A percentile compares a stretch with the other conserved stretches of the same genome.
These are phyloP conservation scores for Pyrenochaeta sp. DNA, from an alignment of 2,329 filamentous ascomycete species.

Conservation along the genomic window DNA sequence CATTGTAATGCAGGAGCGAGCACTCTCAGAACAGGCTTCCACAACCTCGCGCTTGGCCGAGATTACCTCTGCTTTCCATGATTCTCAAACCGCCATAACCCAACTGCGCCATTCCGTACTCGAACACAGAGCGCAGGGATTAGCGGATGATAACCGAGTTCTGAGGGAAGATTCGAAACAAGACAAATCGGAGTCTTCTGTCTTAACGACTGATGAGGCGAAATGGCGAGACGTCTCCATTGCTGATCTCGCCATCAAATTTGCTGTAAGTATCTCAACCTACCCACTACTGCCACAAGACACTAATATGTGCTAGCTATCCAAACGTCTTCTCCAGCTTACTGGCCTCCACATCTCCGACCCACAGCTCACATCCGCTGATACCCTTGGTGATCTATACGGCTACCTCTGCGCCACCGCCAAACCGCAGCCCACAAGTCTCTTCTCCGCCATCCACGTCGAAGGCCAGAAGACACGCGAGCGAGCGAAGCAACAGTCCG, in stretches of 20 bases:
- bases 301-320: constrained; percentile 64
- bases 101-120: constrained; percentile 20
- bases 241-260: constrained; percentile 41
- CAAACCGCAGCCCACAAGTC: constrained; percentile 59
- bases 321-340: constrained; percentile 82
- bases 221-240: constrained; percentile 41
- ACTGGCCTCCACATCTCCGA: constrained; percentile 82
- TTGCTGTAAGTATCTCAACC: constrained; percentile 40
- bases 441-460: constrained; percentile 66
- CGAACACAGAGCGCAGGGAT: constrained; percentile 22
- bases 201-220: constrained; percentile 15
- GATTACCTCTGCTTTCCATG: constrained; percentile 7
- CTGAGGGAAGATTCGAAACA: constrained; percentile 23
- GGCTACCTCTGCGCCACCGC: constrained; percentile 45
- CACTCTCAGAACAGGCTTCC: not conserved
- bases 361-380: constrained; percentile 61
- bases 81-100: constrained; percentile 5
- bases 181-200: constrained; percentile 13
- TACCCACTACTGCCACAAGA: not conserved
- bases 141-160: constrained; percentile 23
- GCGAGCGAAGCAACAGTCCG: constrained; percentile 14
- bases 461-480: constrained; percentile 33
- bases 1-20: constrained; percentile 6
- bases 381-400: constrained; percentile 51
- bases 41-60: constrained; percentile 5